A percentile compares a stretch with the other conserved stretches of the same genome.
These are phyloP conservation scores for Stephanodiscus triporus DNA, from an alignment of 108 stramenopile genomes.

Conservation along the genomic window DNA sequence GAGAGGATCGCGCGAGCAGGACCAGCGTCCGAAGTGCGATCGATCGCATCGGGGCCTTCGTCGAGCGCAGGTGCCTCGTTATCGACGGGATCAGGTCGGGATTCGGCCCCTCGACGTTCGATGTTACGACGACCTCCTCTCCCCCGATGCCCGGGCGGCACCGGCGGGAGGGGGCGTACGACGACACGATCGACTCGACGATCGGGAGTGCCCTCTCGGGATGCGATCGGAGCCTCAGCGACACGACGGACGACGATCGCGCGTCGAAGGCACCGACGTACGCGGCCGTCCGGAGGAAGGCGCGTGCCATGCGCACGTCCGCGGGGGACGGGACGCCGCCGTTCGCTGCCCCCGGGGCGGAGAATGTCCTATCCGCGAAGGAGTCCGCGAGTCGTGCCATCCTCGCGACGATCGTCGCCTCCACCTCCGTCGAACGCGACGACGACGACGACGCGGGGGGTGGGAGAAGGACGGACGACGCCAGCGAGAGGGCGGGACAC, in stretches of 20 bases:
- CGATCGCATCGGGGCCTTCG: conserved; percentile 37
- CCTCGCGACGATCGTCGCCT: background rate
- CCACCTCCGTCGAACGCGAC: background rate
- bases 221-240: conserved; percentile 36
- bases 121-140: too few species aligned
- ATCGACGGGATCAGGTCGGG: conserved; percentile 24
- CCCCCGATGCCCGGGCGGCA: too few species aligned
- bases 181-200: conserved; percentile 3
- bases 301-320: conserved; percentile 7
- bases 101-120: background rate
- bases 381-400: background rate
- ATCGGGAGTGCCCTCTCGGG: conserved; percentile 35
- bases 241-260: conserved; percentile 36
- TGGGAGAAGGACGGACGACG: conserved; percentile 2
- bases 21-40: conserved; percentile 29
- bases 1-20: conserved; percentile 9
- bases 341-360: background rate
- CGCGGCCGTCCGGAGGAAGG: conserved; percentile 4
- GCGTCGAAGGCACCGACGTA: conserved; percentile 22
- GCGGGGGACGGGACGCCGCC: conserved; percentile 17
- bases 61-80: conserved; percentile 45
- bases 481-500: conserved; percentile 30
- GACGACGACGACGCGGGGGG: background rate
- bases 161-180: too few species aligned
- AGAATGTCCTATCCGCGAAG: background rate